Percentiles rank a stretch among this genome's conserved stretches.
phyloP scores from a whole-genome alignment of 2,329 filamentous ascomycete species.

The Curvularia hawaiiensis region DNA sequence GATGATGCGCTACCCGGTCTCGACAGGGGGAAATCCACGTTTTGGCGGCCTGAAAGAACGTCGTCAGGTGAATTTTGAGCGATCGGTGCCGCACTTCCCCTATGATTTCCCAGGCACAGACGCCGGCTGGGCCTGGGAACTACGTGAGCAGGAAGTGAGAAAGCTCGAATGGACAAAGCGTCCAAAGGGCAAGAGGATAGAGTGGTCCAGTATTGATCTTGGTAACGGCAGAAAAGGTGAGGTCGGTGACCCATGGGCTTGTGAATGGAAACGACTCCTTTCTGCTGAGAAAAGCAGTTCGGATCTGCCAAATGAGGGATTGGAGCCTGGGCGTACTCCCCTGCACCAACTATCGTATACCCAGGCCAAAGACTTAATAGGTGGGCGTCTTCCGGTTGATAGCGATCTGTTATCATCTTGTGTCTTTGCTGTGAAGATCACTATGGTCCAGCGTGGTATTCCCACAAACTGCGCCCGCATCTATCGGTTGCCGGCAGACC shows the following conservation, averaged over 20 bases:
- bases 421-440: constrained; percentile 69
- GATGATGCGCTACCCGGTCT: constrained; percentile 80
- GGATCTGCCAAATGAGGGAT: constrained; percentile 9
- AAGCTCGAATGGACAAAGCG: constrained; percentile 73
- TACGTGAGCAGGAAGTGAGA: constrained; percentile 64
- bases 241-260: constrained; percentile 79
- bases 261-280: constrained; percentile 79
- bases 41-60: constrained; percentile 83
- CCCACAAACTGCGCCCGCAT: constrained; percentile 76
- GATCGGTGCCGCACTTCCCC: constrained; percentile 80
- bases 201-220: constrained; percentile 76
- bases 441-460: constrained; percentile 71
- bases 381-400: constrained; percentile 1
- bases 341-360: constrained; percentile 30
- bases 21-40: constrained; percentile 77
- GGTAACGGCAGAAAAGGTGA: constrained; percentile 79
- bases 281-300: constrained; percentile 2
- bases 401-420: constrained; percentile 14
- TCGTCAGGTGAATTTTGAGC: constrained; percentile 82
- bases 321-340: constrained; percentile 22
- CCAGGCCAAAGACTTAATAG: constrained; percentile 37
- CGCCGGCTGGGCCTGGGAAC: constrained; percentile 80
- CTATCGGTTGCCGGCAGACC: constrained; percentile 76
- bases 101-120: constrained; percentile 80
- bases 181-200: constrained; percentile 80